These are phyloP conservation scores for Lactarius deliciosus DNA, from an alignment of 768 basidiomycete genomes.

Conservation along the genomic window DNA sequence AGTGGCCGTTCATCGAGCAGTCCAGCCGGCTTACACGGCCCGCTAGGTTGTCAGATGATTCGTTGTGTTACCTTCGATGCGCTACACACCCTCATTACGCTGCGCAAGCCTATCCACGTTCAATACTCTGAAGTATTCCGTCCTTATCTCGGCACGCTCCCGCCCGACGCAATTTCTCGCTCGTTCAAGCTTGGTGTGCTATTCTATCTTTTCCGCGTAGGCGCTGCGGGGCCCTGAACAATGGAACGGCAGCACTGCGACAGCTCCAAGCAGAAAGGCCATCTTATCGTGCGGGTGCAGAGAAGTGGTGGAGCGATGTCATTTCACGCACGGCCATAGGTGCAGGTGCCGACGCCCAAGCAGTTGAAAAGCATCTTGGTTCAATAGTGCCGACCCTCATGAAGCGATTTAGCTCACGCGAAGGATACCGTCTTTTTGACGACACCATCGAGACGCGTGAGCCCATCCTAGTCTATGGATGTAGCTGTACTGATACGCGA, in stretches of 20 bases:
- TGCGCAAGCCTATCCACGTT: conserved; percentile 63
- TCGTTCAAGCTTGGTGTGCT: conserved; percentile 61
- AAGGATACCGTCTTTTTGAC: conserved; percentile 65
- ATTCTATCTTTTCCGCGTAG: neutral
- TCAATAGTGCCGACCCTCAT: conserved; percentile 62
- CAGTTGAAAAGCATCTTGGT: conserved; percentile 51
- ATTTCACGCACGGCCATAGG: conserved; percentile 71
- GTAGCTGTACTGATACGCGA: conserved; percentile 6
- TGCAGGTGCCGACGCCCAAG: conserved; percentile 64
- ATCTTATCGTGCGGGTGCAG: conserved; percentile 53
- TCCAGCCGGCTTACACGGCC: neutral
- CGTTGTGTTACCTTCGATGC: conserved; percentile 78
- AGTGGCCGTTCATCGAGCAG: neutral
- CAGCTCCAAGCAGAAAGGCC: conserved; percentile 59
- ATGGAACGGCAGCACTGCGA: conserved; percentile 40
- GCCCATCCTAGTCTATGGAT: conserved; percentile 29
- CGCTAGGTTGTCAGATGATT: conserved; percentile 37
- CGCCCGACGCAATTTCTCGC: conserved; percentile 49
- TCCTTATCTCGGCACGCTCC: conserved; percentile 62
- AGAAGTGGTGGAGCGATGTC: conserved; percentile 77
- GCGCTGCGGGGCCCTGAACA: neutral
- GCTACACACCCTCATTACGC: conserved; percentile 70
- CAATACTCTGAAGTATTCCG: conserved; percentile 66
- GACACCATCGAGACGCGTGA: conserved; percentile 50
- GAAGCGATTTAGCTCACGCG: conserved; percentile 62